Evolutionary conservation across 2,329 filamentous ascomycete genomes (phyloP).

Genomic region (Neonectria faginata): DNA sequence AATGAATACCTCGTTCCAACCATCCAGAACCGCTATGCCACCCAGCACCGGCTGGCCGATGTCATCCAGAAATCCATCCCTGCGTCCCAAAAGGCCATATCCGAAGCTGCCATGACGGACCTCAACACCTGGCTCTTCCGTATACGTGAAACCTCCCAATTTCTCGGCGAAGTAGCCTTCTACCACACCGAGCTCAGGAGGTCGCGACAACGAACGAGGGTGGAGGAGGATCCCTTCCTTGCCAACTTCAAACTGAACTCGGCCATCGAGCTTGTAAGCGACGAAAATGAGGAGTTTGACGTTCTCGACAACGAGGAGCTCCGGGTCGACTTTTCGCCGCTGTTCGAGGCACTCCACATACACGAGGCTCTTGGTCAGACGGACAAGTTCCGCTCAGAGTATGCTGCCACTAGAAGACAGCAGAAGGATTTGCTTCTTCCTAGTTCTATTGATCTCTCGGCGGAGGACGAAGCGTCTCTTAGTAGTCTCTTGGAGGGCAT

Average conservation of each 20-base stretch:
- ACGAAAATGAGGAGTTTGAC: slow-evolving; percentile 96
- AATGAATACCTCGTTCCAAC: slow-evolving; percentile 87
- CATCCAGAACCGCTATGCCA: slow-evolving; percentile 85
- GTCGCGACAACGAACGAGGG: slow-evolving; percentile 83
- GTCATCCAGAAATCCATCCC: slow-evolving; percentile 97
- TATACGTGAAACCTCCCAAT: slow-evolving; percentile 95
- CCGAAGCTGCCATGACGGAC: slow-evolving; percentile 96
- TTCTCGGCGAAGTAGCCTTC: slow-evolving; percentile 94
- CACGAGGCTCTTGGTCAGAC: slow-evolving; percentile 93
- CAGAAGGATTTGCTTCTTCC: slow-evolving; percentile 94
- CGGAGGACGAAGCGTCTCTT: slow-evolving; percentile 87
- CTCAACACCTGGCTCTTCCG: slow-evolving; percentile 96
- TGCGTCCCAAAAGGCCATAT: slow-evolving; percentile 90
- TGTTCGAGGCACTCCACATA: slow-evolving; percentile 96
- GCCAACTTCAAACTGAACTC: slow-evolving; percentile 92
- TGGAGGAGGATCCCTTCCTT: slow-evolving; percentile 80
- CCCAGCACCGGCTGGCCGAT: slow-evolving; percentile 93
- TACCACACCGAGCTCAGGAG: slow-evolving; percentile 93
- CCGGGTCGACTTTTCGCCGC: slow-evolving; percentile 91
- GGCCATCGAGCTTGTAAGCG: slow-evolving; percentile 92
- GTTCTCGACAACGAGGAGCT: slow-evolving; percentile 95
- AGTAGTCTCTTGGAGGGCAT: slow-evolving; percentile 94
- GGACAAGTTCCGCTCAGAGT: slow-evolving; percentile 90
- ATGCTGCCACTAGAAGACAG: slow-evolving; percentile 87
- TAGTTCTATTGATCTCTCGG: slow-evolving; percentile 77